Conservation (phyloP, 1,284 basidiomycete species). For the Golubevia sp. region DNA sequence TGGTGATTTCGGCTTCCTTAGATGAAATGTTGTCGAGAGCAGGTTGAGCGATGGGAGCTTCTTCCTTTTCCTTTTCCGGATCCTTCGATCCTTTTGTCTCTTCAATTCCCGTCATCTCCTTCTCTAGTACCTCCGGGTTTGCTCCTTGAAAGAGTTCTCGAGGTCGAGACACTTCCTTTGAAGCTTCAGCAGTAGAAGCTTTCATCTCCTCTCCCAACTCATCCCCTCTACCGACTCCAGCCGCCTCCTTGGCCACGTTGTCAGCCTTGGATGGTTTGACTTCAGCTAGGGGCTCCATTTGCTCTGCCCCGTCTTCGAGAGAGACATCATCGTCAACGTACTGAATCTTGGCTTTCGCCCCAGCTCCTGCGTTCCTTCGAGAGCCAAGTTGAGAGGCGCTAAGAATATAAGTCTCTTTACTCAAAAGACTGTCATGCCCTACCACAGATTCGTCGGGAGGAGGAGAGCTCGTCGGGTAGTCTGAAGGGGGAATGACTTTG, state of each 20-base stretch:
- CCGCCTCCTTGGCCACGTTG: neutral
- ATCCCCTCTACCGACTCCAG: neutral
- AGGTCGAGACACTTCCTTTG: too few species aligned
- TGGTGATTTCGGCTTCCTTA: constrained; percentile 14
- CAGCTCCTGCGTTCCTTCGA: neutral
- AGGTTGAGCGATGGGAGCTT: too few species aligned
- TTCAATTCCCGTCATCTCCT: neutral
- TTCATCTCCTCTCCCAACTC: constrained; percentile 27
- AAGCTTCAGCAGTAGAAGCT: neutral
- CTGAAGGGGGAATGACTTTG: neutral
- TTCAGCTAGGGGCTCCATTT: neutral
- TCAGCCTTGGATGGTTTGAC: neutral
- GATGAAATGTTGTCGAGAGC: constrained; percentile 27
- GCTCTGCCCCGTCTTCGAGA: neutral
- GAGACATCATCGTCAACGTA: neutral
- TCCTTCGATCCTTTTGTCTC: too few species aligned
- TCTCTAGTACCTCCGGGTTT: neutral
- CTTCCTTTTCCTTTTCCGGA: too few species aligned
- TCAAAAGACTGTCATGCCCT: neutral
- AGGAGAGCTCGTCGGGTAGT: neutral
- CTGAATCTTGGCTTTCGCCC: neutral
- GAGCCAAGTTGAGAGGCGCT: neutral
- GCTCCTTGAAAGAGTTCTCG: too few species aligned
- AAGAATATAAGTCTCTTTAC: neutral
- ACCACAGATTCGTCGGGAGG: neutral